Conservation (phyloP, 2,329 filamentous ascomycete species). For the Epichloe aotearoae region DNA sequence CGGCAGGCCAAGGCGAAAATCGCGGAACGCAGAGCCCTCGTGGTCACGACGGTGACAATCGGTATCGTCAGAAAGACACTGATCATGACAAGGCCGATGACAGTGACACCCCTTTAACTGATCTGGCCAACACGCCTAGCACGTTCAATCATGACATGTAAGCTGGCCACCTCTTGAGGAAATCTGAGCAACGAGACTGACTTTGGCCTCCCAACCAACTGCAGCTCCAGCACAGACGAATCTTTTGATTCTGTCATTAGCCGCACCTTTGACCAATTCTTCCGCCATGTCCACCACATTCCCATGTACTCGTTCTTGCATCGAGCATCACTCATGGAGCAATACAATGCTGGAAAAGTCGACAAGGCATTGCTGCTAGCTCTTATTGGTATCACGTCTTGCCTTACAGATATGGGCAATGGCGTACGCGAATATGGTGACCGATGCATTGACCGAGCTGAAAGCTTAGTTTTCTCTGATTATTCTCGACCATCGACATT, state of each 20-base stretch:
- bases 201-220: neutral
- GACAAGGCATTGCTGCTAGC: slow-evolving; percentile 40
- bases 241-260: slow-evolving; percentile 35
- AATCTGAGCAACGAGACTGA: neutral
- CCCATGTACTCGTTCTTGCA: slow-evolving; percentile 46
- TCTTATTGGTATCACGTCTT: slow-evolving; percentile 41
- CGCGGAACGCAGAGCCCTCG: slow-evolving; percentile 17
- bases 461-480: slow-evolving; percentile 36
- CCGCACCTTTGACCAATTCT: slow-evolving; percentile 43
- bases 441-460: slow-evolving; percentile 41
- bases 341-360: slow-evolving; percentile 42
- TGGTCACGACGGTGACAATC: slow-evolving; percentile 21
- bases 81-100: slow-evolving; percentile 18
- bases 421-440: slow-evolving; percentile 38
- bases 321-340: slow-evolving; percentile 45
- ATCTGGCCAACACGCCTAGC: slow-evolving; percentile 21
- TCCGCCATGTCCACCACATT: slow-evolving; percentile 45
- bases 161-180: slow-evolving; percentile 6
- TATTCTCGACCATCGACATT: slow-evolving; percentile 43
- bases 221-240: slow-evolving; percentile 25
- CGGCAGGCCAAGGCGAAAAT: slow-evolving; percentile 10
- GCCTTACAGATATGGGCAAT: slow-evolving; percentile 40
- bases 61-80: slow-evolving; percentile 3
- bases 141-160: slow-evolving; percentile 22
- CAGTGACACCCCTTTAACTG: slow-evolving; percentile 22